phyloP scores from a whole-genome alignment of 257 asterid genomes.

The Solanum raphanifolium region DNA sequence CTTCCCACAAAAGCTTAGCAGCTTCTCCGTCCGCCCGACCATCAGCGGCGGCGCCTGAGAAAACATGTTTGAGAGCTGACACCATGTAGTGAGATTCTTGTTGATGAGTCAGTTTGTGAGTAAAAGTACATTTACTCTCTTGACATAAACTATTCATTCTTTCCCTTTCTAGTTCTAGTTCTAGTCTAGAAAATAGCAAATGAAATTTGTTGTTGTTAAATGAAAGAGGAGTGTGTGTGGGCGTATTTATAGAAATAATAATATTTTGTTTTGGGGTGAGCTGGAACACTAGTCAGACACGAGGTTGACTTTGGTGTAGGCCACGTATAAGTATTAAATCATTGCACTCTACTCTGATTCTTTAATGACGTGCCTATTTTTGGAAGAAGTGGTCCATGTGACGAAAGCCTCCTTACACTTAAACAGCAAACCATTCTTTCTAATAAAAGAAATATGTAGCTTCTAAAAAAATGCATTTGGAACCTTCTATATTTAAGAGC shows the following conservation, averaged over 20 bases:
- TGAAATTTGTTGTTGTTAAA: not conserved
- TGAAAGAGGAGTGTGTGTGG: not conserved
- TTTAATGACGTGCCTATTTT: not conserved
- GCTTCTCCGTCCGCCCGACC: not conserved
- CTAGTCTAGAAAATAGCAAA: not conserved
- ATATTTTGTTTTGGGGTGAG: not conserved
- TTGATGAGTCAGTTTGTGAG: not conserved
- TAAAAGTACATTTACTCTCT: not conserved
- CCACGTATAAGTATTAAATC: not conserved
- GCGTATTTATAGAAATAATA: not conserved
- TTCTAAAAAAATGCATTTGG: not conserved
- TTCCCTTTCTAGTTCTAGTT: too few species aligned
- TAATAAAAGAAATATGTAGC: not conserved
- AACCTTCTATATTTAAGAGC: not conserved
- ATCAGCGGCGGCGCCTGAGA: not conserved
- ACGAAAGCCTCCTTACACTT: not conserved
- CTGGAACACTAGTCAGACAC: not conserved
- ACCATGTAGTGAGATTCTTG: constrained; percentile 8
- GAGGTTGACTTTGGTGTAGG: not conserved
- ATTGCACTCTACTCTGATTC: too few species aligned
- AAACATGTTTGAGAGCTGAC: constrained; percentile 10
- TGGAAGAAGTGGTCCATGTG: not conserved
- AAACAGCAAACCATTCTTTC: not conserved
- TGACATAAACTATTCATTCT: not conserved
- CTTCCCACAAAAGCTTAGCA: not conserved